Evolutionary conservation across 805 yeast genomes (phyloP).

Genomic region (Candida coleopterorum): DNA sequence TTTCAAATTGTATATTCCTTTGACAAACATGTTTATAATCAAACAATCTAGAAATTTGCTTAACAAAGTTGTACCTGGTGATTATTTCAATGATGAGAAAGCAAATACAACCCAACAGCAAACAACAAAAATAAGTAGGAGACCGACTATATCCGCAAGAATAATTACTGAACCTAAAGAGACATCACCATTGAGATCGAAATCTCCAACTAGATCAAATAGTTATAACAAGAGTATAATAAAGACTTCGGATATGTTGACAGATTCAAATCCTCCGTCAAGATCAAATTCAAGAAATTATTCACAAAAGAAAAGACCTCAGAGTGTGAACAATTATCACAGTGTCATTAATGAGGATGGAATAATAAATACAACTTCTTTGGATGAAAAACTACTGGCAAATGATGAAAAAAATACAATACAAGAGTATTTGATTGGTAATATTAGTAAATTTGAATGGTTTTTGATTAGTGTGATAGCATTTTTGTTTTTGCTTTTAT

Average conservation of each 20-base stretch:
- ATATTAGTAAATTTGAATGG: neutral
- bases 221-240: neutral
- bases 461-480: slow-evolving; percentile 1
- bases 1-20: no score
- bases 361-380: neutral
- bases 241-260: neutral
- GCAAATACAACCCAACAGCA: neutral
- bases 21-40: slow-evolving; percentile 2
- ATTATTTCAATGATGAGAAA: neutral
- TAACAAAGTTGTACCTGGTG: slow-evolving; percentile 7
- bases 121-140: neutral
- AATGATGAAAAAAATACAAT: neutral
- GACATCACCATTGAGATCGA: slow-evolving; percentile 1
- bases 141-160: slow-evolving; percentile 1
- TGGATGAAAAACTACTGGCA: neutral
- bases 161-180: neutral
- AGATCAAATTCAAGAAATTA: neutral
- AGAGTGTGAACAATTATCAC: neutral
- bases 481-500: neutral
- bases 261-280: neutral
- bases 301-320: neutral
- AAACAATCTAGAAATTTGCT: slow-evolving; percentile 5
- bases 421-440: neutral
- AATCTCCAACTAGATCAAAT: neutral
- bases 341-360: neutral